Evolutionary conservation across 2,329 filamentous ascomycete genomes (phyloP), one percentile per base, ranked within the genome.

Genomic region (Nemania diffusa): DNA sequence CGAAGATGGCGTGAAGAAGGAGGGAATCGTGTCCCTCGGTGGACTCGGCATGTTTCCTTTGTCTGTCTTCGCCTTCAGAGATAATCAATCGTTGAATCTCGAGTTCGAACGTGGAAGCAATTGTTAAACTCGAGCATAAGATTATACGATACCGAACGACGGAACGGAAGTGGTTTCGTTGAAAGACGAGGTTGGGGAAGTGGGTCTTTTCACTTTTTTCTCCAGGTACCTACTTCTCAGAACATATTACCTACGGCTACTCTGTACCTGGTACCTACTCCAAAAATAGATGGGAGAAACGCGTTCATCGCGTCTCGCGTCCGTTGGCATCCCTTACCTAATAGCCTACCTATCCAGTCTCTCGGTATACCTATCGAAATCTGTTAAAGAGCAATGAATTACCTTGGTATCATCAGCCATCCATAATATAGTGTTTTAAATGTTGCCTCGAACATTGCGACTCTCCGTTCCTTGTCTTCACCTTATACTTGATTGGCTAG

Each of bases 1-100:
- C 42, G 79, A 77, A 64, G 80, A 71, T 53, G 77, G 74, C 26
- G 78, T 75, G 57, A 74, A 76, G 53, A 75, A 68, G 50, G 67
- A 66, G 34, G 73, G 72, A 57, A 72, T 46, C 46, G 68, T 56
- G 29, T 78, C 77, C 66, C 72, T 69, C 34, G 73, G 73, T 67
- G 76, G 73, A 68, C 73, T 77, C 51, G 76, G 72, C 75, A 77
- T 78, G 60, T 20, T 56, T 5, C 22, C 26, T 68, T 73, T n/a
- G n/a, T n/a, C 62, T 46, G 48, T 20, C 22, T 34, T 24, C 3
- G 40, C 34, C 40, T 44, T 44, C n/a, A 8, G 40, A 5, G 17
- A 8, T 22, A 9, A 44, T 20, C 17, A 17, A 20, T 44, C 32
- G n/a, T 44, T 40, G 15, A 2, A 2, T 44, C 40, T 44, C 20